Base-by-base conservation (phyloP, 495 filamentous ascomycete species). In the Podospora pseudopauciseta region DNA sequence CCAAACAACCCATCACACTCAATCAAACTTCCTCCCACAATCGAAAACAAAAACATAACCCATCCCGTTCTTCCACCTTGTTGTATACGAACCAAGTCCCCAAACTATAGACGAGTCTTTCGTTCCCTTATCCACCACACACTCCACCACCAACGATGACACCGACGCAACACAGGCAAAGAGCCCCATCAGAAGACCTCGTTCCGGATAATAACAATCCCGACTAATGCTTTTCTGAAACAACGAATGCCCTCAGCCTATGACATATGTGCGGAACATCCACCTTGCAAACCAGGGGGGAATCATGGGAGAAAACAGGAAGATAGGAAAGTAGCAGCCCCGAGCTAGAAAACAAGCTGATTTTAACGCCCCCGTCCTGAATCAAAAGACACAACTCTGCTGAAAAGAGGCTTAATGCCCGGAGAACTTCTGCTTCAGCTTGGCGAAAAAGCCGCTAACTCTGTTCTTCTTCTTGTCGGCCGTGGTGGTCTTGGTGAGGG, bases 401-500 rank as follows among this genome's bases (percentile, higher is more conserved):
- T 20, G 16, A 7, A 58, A 5, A 58, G 13, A 19, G n/a, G n/a
- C 19, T 58, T 58, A 58, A n/a, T 58, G 55, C 68, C 65, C 54
- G 56, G 74, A 68, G 32, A 89, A 72, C 78, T 83, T 89, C 63
- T 82, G 81, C 82, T 87, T 89, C 59, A 90, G 64, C 75, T 83
- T 86, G 70, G 79, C 82, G 65, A 89, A 84, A 67, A 90, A 78
- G 69, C 82, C 80, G 64, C 77, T 83, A 65, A 88, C 72, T 74
- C 88, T 85, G 76, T 85, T 82, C 82, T 85, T 89, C 84, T 85
- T 86, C 77, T 85, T 84, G 73, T 82, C 78, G n/a, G 73, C 67
- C 16, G 78, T 69, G 16, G 75, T 67, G 65, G 78, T 77, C 76
- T 77, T 66, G 64, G 78, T 65, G 60, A 73, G 58, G 55, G 66